phyloP scores from a whole-genome alignment of 352 stramenopile species.

The Phytopythium kandeliae region DNA sequence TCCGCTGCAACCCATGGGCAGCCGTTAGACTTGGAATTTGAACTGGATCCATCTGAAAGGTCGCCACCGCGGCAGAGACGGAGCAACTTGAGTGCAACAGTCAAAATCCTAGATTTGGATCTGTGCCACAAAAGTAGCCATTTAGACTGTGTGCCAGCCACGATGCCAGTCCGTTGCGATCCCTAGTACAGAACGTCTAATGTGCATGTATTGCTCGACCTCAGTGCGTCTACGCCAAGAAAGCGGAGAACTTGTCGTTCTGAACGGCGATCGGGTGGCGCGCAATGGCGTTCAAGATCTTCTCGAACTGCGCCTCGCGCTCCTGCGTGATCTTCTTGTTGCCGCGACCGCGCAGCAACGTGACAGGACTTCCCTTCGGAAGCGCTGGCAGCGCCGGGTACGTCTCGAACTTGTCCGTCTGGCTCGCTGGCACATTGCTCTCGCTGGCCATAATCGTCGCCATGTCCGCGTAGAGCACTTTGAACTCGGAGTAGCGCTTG shows the following conservation, averaged over 20 bases:
- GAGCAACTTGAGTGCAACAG: too few species aligned
- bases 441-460: constrained; percentile 51
- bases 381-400: constrained; percentile 56
- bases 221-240: too few species aligned
- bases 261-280: constrained; percentile 42
- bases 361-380: constrained; percentile 32
- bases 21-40: too few species aligned
- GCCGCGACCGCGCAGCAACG: constrained; percentile 35
- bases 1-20: too few species aligned
- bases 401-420: constrained; percentile 49
- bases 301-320: constrained; percentile 49
- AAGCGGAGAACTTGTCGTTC: constrained; percentile 39
- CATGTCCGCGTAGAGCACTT: constrained; percentile 44
- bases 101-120: too few species aligned
- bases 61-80: too few species aligned
- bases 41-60: too few species aligned
- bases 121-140: too few species aligned
- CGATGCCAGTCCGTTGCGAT: too few species aligned
- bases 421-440: constrained; percentile 34
- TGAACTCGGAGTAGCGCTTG: constrained; percentile 80
- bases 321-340: constrained; percentile 52
- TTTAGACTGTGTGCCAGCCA: too few species aligned
- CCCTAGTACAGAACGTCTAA: too few species aligned
- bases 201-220: too few species aligned
- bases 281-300: constrained; percentile 60